Percentiles rank a stretch among this genome's conserved stretches.
phyloP scores from a whole-genome alignment of 139 green algal species.

The Marvania coccoides region DNA sequence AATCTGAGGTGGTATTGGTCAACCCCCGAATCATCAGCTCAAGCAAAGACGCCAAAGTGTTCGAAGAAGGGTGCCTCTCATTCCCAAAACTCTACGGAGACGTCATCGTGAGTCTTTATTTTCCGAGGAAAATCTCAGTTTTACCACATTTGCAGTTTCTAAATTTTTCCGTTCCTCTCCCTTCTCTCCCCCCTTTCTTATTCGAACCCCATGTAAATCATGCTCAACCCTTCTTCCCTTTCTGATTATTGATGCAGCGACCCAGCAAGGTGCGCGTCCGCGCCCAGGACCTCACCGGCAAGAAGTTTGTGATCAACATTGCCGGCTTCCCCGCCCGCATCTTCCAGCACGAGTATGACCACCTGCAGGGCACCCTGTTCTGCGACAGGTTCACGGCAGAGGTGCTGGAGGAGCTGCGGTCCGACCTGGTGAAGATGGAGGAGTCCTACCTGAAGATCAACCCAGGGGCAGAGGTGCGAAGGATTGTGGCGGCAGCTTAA shows the following conservation, averaged over 20 bases:
- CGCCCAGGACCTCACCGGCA: conserved; percentile 73
- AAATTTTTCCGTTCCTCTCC: too few relatives aligned
- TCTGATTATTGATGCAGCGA: conserved; percentile 45
- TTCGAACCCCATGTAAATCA: too few relatives aligned
- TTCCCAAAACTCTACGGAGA: conserved; percentile 71
- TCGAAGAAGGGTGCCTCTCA: conserved; percentile 83
- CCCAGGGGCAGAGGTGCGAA: conserved; percentile 47
- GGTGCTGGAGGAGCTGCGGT: conserved; percentile 40
- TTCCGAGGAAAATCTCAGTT: not conserved
- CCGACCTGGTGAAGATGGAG: conserved; percentile 56
- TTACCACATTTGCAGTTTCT: not conserved
- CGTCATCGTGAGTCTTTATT: conserved; percentile 49
- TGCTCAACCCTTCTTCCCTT: not conserved
- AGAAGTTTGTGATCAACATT: conserved; percentile 37
- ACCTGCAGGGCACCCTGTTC: conserved; percentile 85
- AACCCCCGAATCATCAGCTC: conserved; percentile 82
- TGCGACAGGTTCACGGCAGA: conserved; percentile 68
- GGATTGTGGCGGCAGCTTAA: conserved; percentile 30
- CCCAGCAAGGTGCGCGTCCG: conserved; percentile 67
- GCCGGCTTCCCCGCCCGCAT: conserved; percentile 78
- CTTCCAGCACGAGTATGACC: conserved; percentile 99
- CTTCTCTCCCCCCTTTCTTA: too few relatives aligned
- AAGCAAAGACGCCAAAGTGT: conserved; percentile 39
- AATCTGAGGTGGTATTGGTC: conserved; percentile 82
- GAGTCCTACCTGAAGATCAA: conserved; percentile 51